Evolutionary conservation across 2,329 filamentous ascomycete genomes (phyloP), one percentile per base, ranked within the genome.

Genomic region (Xylariaceae sp.): DNA sequence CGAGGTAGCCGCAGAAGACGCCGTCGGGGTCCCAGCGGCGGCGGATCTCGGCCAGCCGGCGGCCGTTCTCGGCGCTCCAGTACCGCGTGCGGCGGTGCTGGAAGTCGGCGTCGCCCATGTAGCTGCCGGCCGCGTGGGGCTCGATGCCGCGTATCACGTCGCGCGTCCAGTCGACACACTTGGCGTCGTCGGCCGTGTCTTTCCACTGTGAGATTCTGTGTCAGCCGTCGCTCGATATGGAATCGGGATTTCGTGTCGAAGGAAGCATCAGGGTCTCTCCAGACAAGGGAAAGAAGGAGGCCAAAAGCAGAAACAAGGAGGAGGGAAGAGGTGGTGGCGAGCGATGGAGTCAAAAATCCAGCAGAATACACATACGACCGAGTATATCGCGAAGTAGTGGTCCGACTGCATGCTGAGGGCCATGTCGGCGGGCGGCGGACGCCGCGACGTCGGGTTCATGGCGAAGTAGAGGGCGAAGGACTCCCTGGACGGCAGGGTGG

Each of bases 41-140:
- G 36, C 65, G 50, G 17, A 73, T 47, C 13, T 57, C 52, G 59
- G 60, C 65, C 33, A 75, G 35, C 35, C 47, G 59, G 32, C 43
- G 44, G 2, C 55, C 65, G 23, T 64, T 53, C 30, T 62, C 55
- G 4, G 60, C 55, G 3, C 53, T 52, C 71, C 71, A 75, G 46
- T 66, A 75, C 40, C 52, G 61, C 0, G 65, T 64, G 39, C 50
- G 51, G 5, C 68, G 56, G 8, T 55, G 47, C 46, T 67, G 65
- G 38, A 75, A 74, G 46, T 75, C 71, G 0, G 67, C 57, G 41
- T 75, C 71, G 7, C 71, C 72, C 2, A 75, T 51, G 42, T 75
- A 75, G n/a, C 65, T 62, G 2, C 71, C 72, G 2, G 58, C 62
- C 4, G 58, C 57, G 27, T 65, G 51, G 17, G 40, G 43, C 43